phyloP scores from a whole-genome alignment of 768 basidiomycete genomes.

The Naganishia kalamii region DNA sequence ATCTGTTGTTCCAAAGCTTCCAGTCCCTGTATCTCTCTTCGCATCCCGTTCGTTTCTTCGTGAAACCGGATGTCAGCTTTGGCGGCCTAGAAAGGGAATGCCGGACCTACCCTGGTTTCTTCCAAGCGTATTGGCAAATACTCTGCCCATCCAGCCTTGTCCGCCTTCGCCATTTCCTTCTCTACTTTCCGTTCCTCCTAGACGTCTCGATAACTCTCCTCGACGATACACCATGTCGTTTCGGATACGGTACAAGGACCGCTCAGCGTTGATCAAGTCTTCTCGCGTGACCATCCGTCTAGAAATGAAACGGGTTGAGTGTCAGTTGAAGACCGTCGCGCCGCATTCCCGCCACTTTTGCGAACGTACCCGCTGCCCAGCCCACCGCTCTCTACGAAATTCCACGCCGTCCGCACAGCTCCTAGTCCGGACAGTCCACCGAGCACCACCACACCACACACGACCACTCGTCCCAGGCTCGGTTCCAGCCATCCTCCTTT shows the following conservation, averaged over 20 bases:
- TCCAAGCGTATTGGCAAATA: constrained; percentile 29
- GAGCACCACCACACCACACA: constrained; percentile 38
- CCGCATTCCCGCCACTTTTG: no score
- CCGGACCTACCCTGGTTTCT: constrained; percentile 29
- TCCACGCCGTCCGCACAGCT: constrained; percentile 44
- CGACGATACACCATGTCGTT: constrained; percentile 38
- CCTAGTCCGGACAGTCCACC: constrained; percentile 42
- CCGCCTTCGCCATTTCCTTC: not conserved
- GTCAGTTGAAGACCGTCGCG: no score
- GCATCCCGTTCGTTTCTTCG: constrained; percentile 19
- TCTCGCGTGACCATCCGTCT: constrained; percentile 35
- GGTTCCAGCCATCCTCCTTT: constrained; percentile 42
- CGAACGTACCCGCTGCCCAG: constrained; percentile 28
- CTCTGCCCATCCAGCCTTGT: constrained; percentile 35
- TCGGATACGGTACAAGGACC: constrained; percentile 40
- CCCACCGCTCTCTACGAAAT: constrained; percentile 33
- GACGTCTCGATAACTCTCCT: constrained; percentile 26
- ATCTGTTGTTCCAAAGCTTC: constrained; percentile 40
- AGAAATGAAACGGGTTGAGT: not conserved
- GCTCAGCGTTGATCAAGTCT: constrained; percentile 39
- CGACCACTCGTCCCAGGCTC: constrained; percentile 40
- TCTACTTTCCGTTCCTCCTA: not conserved
- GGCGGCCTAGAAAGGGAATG: not conserved
- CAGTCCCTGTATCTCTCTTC: constrained; percentile 37
- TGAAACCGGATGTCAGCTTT: not conserved